Evolutionary conservation across 306 rosid genomes (phyloP).

Genomic region (Nissolia schottii): DNA sequence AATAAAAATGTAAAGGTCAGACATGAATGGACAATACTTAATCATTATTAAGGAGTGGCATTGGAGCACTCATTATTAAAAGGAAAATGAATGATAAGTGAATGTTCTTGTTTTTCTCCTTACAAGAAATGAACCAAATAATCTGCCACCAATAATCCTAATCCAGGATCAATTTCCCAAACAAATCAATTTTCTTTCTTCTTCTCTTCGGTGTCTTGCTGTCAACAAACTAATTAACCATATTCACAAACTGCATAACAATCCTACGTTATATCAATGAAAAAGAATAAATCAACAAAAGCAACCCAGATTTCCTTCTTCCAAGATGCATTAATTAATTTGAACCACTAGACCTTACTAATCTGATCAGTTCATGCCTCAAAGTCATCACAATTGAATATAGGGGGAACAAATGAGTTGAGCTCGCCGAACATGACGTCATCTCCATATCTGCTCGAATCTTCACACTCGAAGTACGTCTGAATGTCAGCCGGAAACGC

Average conservation of each 20-base stretch:
- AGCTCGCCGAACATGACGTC: constrained; percentile 57
- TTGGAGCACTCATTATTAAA: too few relatives aligned
- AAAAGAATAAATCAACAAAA: background rate
- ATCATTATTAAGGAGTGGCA: too few relatives aligned
- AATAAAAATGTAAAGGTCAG: too few relatives aligned
- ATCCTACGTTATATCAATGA: background rate
- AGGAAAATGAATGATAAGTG: too few relatives aligned
- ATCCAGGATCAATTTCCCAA: background rate
- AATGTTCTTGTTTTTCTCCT: too few relatives aligned
- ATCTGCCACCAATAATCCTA: background rate
- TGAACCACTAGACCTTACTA: background rate
- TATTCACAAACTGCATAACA: constrained; percentile 7
- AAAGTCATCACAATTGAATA: constrained; percentile 49
- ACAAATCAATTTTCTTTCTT: background rate
- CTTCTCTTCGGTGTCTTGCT: background rate
- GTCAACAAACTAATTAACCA: constrained; percentile 8
- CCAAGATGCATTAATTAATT: background rate
- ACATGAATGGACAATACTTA: too few relatives aligned
- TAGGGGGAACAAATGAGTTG: constrained; percentile 44
- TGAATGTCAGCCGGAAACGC: constrained; percentile 75
- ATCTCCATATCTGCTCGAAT: constrained; percentile 47
- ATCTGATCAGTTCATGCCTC: background rate
- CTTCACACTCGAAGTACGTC: constrained; percentile 68
- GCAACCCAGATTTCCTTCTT: background rate
- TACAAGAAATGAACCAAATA: constrained; percentile 16